A percentile compares a stretch with the other conserved stretches of the same genome.
phyloP scores from a whole-genome alignment of 345 rosid species.

The Jatropha curcas region DNA sequence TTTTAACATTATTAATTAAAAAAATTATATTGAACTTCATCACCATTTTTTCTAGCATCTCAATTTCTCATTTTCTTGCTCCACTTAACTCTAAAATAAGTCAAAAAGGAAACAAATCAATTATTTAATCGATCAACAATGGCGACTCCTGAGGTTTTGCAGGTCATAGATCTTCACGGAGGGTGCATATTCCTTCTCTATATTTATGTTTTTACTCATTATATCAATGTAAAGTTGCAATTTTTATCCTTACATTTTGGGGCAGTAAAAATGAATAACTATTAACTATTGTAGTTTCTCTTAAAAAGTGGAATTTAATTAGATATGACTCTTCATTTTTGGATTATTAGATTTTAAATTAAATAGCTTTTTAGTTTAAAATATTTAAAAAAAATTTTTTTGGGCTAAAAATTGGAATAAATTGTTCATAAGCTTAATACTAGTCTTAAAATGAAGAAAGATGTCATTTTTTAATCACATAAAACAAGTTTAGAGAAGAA shows the following conservation, averaged over 20 bases:
- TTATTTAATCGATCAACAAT: conserved; percentile 34
- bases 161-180: conserved; percentile 45
- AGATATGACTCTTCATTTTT: not conserved
- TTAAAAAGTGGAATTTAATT: not conserved
- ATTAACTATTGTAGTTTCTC: not conserved
- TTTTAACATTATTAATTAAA: too few species aligned
- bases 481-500: too few species aligned
- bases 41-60: too few species aligned
- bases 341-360: too few species aligned
- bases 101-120: not conserved
- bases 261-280: not conserved
- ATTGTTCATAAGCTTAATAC: too few species aligned
- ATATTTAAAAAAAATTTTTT: too few species aligned
- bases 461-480: too few species aligned
- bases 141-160: conserved; percentile 72
- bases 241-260: too few species aligned
- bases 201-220: not conserved
- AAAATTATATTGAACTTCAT: too few species aligned
- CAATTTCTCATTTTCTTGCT: not conserved
- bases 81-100: not conserved
- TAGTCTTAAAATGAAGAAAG: too few species aligned
- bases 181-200: conserved; percentile 27
- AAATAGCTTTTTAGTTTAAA: too few species aligned
- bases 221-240: not conserved
- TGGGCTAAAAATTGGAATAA: too few species aligned